Evolutionary conservation across 495 filamentous ascomycete species (phyloP), one percentile per base, ranked within the genome.

Genomic region (Penicillium waksmanii): DNA sequence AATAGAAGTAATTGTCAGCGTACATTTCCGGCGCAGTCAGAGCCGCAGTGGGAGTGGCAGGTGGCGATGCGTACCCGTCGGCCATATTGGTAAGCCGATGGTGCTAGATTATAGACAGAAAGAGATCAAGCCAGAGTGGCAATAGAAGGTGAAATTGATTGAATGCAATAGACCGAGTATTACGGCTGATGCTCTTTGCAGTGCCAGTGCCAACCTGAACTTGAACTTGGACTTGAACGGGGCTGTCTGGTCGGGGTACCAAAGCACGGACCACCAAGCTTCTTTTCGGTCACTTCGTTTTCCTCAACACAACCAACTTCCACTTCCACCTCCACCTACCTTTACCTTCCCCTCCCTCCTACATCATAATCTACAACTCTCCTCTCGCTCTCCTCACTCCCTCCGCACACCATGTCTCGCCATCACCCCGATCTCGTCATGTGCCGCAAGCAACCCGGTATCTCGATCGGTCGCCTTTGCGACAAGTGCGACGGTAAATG

Each of bases 401-500:
- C 47, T 65, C 34, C 47, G 63, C 56, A 38, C 47, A 69, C 11
- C 46, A 73, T 74, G 72, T 72, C 71, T 62, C 69, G 66, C 65
- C 69, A 80, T 67, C 71, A 77, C 70, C 72, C 73, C 73, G 95
- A 99, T 82, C 87, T 99, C 60, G 95, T 99, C 65, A 99, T 99
- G 95, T 99, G 95, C 86, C 94, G 96, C 79, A 98, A 98, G 82
- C 93, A 97, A 73, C 81, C 96, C 59, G 95, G 95, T 77, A 98
- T 98, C 73, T 90, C 93, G 62, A 97, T 98, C 86, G 95, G 96
- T 70, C 93, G 95, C 25, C 89, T 99, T 70, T 99, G 95, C 84
- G 95, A 99, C 82, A 99, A 99, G 78, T 99, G 95, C 81, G 95
- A 99, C 79, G 95, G 95, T 78, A 99, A 98, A 83, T 99, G 95